phyloP scores from a whole-genome alignment of 2,329 filamentous ascomycete species.

The Ascochyta viciae-villosae region DNA sequence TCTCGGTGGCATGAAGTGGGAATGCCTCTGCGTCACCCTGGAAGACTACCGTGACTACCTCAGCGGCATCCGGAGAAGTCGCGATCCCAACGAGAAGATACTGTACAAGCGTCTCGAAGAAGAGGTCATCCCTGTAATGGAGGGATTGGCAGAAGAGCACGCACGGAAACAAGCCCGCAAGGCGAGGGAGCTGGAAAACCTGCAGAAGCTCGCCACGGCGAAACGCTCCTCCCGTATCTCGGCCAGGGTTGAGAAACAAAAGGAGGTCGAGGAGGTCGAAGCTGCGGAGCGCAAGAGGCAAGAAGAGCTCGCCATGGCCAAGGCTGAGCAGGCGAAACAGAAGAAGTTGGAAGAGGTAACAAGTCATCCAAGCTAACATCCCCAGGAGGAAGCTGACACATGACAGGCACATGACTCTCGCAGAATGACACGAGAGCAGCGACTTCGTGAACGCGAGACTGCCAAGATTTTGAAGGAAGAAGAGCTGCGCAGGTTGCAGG shows the following conservation, averaged over 20 bases:
- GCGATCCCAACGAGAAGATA: constrained; percentile 84
- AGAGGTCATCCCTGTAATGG: constrained; percentile 83
- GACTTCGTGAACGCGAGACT: constrained; percentile 83
- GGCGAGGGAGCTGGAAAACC: constrained; percentile 78
- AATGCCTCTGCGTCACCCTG: constrained; percentile 84
- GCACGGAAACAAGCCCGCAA: constrained; percentile 76
- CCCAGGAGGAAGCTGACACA: constrained; percentile 30
- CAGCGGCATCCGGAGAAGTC: constrained; percentile 73
- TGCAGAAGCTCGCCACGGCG: constrained; percentile 89
- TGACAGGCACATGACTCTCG: constrained; percentile 74
- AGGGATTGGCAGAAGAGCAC: constrained; percentile 74
- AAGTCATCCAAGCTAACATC: too few species aligned
- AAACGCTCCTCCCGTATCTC: constrained; percentile 93
- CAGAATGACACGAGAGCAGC: constrained; percentile 82
- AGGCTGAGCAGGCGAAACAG: constrained; percentile 64
- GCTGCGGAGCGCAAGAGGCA: constrained; percentile 73
- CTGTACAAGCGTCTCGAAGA: constrained; percentile 74
- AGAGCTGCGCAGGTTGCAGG: constrained; percentile 79
- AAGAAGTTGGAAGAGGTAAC: constrained; percentile 69
- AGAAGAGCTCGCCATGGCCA: constrained; percentile 68
- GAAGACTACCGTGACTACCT: constrained; percentile 78
- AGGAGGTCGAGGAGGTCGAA: constrained; percentile 72
- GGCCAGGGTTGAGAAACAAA: constrained; percentile 78
- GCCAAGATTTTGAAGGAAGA: constrained; percentile 85
- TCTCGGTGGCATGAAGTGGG: constrained; percentile 82